phyloP scores from a whole-genome alignment of 768 basidiomycete species.

The Pisolithus marmoratus region DNA sequence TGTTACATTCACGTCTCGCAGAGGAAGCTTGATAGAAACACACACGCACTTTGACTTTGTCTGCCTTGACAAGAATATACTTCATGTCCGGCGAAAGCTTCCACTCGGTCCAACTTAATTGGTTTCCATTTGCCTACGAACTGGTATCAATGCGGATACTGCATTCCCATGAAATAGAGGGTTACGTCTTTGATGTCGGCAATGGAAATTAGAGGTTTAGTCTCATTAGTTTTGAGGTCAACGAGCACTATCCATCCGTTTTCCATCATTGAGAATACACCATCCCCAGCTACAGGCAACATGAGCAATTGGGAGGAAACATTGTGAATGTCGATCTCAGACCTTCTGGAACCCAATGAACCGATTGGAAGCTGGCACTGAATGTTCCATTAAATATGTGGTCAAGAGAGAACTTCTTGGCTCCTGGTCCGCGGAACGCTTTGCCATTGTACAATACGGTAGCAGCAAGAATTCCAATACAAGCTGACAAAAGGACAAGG shows the following conservation, averaged over 20 bases:
- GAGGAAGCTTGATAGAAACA: not conserved
- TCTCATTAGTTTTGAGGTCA: slow-evolving; percentile 71
- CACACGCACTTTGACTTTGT: slow-evolving; percentile 58
- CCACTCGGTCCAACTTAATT: slow-evolving; percentile 57
- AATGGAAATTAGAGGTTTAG: slow-evolving; percentile 51
- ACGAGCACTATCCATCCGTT: slow-evolving; percentile 70
- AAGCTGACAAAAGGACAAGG: slow-evolving; percentile 54
- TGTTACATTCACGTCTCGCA: slow-evolving; percentile 4
- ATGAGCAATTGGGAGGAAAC: slow-evolving; percentile 2
- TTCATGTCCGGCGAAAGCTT: slow-evolving; percentile 88
- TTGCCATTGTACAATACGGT: slow-evolving; percentile 56
- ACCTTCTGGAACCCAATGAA: slow-evolving; percentile 96
- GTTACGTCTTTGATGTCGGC: slow-evolving; percentile 63
- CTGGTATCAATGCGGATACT: slow-evolving; percentile 1
- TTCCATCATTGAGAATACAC: slow-evolving; percentile 70
- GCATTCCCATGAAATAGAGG: not conserved
- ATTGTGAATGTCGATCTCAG: slow-evolving; percentile 11
- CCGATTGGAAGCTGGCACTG: slow-evolving; percentile 30
- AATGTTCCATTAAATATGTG: slow-evolving; percentile 95
- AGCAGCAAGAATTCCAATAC: slow-evolving; percentile 78
- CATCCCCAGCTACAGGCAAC: slow-evolving; percentile 72
- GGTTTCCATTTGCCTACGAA: slow-evolving; percentile 48
- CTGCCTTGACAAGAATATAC: slow-evolving; percentile 76
- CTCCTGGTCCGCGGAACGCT: slow-evolving; percentile 47
- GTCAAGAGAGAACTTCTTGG: slow-evolving; percentile 74